Base-by-base conservation (phyloP, 306 rosid species). In the Gillenia trifoliata region DNA sequence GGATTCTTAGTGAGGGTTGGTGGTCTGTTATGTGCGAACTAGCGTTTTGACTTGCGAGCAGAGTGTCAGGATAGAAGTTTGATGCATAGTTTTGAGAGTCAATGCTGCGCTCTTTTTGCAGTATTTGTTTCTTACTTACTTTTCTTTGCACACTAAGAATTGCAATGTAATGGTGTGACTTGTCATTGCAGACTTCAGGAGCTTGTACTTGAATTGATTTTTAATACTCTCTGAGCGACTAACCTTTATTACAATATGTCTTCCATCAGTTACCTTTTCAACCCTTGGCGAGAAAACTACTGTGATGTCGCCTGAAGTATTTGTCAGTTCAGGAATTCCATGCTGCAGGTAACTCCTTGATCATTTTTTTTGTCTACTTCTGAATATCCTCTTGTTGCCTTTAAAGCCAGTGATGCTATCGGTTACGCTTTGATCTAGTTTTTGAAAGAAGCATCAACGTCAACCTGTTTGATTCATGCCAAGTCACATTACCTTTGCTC, bases 201-300 rank as follows among this genome's bases (percentile, higher is more conserved):
- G 50, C 47, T 75, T 22, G 20, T 81, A 26, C 71, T 59, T 78
- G 59, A 60, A 54, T 66, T 71, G 59, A 64, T 83, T 71, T 66
- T 77, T 41, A 47, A 38, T 70, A 20, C 67, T 25, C 64, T 57
- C 43, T 83, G 45, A 49, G 31, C 63, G 54, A 22, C 40, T 79
- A 30, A 76, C 64, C 83, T 77, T 60, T 73, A 40, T 3, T 29
- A 40, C 55, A 28, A 22, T 57, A 11, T 84, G 62, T 75, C 45
- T 66, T 81, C 71, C 12, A 77, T 75, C 91, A 95, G 99, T 95
- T 72, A 90, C 99, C 66, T 95, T 95, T 83, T 83, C 97, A 43
- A 73, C 82, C 79, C 99, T 95, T 83, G 99, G 99, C 79, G 92
- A 95, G 89, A 95, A 95, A 83, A 95, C 91, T 40, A 95, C 99